These are phyloP conservation scores for Daphne laureola DNA, from an alignment of 441 rosid genomes.

Conservation along the genomic window DNA sequence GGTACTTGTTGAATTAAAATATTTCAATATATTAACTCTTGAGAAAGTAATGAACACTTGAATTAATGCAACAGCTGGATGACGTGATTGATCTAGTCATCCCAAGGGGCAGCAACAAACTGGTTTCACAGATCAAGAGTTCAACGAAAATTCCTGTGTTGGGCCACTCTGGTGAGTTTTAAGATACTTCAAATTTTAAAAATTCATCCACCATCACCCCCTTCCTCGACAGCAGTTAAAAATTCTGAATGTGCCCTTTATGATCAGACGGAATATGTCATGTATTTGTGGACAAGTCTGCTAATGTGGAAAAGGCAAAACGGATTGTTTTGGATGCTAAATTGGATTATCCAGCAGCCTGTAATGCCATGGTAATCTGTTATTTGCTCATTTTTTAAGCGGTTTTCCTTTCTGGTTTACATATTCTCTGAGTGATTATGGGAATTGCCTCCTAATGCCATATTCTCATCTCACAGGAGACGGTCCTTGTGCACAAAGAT, in stretches of 20 bases:
- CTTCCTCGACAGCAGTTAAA: too few species aligned
- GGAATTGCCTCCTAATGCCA: constrained; percentile 5
- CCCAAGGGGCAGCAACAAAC: constrained; percentile 97
- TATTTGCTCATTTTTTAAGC: constrained; percentile 8
- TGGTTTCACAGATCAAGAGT: constrained; percentile 84
- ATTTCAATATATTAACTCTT: constrained; percentile 5
- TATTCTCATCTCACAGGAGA: constrained; percentile 51
- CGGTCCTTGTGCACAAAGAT: constrained; percentile 88
- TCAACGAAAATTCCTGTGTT: constrained; percentile 96
- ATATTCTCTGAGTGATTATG: not conserved
- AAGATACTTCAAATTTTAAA: not conserved
- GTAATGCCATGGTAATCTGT: constrained; percentile 89
- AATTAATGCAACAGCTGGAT: constrained; percentile 68
- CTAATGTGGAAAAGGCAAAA: constrained; percentile 77
- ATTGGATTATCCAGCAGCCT: constrained; percentile 95
- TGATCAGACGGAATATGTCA: constrained; percentile 93
- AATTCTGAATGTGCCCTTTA: too few species aligned
- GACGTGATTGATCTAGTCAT: constrained; percentile 98
- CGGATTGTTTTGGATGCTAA: constrained; percentile 79
- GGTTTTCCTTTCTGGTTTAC: not conserved
- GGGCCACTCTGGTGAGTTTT: constrained; percentile 86
- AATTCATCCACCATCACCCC: too few species aligned
- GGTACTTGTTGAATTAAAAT: constrained; percentile 9
- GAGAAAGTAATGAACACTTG: constrained; percentile 18
- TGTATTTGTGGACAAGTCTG: constrained; percentile 85